Percentiles rank a stretch among this genome's conserved stretches.
Conservation (phyloP, 148 eudicot species). For the Camellia lanceoleosa region DNA sequence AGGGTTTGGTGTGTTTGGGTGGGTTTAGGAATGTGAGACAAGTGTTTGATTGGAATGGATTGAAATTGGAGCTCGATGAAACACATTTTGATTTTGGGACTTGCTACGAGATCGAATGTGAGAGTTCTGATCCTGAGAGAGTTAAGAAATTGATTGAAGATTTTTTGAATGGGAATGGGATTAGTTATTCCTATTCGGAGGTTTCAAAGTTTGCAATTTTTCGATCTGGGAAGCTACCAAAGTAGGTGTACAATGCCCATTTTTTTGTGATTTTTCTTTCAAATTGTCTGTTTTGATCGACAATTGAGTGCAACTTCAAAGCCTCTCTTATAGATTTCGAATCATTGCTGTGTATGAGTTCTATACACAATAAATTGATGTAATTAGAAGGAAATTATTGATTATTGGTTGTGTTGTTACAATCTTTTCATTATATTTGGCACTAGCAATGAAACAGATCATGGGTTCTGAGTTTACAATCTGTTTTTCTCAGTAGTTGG, state of each 20-base stretch:
- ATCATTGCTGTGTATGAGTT: not conserved
- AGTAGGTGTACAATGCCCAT: not conserved
- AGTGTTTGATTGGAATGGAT: constrained; percentile 54
- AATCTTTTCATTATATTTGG: not conserved
- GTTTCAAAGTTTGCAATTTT: constrained; percentile 49
- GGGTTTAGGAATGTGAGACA: constrained; percentile 72
- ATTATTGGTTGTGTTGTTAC: no score
- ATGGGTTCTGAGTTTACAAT: not conserved
- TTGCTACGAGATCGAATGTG: constrained; percentile 60
- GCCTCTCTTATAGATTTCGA: no score
- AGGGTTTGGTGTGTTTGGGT: constrained; percentile 49
- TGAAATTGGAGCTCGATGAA: constrained; percentile 61
- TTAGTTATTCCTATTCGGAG: constrained; percentile 44
- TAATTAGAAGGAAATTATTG: not conserved
- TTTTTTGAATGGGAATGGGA: constrained; percentile 43
- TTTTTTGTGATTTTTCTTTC: not conserved
- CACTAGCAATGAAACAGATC: not conserved
- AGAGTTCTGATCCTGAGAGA: constrained; percentile 39
- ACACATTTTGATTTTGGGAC: constrained; percentile 53
- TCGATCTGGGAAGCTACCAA: constrained; percentile 48
- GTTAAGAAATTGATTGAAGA: constrained; percentile 54
- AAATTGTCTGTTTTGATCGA: not conserved
- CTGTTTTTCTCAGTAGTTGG: not conserved
- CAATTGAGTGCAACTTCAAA: not conserved
- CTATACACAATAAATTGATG: not conserved